phyloP scores from a whole-genome alignment of 352 stramenopile species.

The Phytophthora melonis region DNA sequence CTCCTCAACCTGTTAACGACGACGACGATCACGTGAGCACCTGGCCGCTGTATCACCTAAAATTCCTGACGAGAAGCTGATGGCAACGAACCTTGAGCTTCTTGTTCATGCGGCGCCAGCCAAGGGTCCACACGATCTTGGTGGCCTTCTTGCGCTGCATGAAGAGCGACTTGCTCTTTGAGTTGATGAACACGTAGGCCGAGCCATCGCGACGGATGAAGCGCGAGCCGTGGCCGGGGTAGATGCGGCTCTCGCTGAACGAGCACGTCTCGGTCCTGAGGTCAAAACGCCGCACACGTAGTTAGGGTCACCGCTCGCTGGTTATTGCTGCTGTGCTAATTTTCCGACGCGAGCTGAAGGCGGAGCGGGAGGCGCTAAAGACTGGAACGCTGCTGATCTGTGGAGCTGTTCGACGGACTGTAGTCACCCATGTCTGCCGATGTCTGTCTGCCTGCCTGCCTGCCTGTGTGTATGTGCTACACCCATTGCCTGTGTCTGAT shows the following conservation, averaged over 20 bases:
- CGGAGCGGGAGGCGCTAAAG: background rate
- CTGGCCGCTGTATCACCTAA: background rate
- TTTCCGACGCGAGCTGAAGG: background rate
- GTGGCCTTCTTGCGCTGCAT: slow-evolving; percentile 99
- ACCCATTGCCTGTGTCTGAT: background rate
- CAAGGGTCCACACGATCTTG: slow-evolving; percentile 99
- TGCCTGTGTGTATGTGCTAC: background rate
- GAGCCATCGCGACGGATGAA: slow-evolving; percentile 98
- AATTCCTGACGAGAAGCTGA: background rate
- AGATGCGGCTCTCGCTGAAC: slow-evolving; percentile 95
- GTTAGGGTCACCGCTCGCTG: slow-evolving; percentile 17
- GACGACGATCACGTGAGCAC: slow-evolving; percentile 6
- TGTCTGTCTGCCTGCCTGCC: background rate
- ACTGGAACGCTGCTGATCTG: slow-evolving; percentile 19
- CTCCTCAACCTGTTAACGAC: slow-evolving; percentile 74
- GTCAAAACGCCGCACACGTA: slow-evolving; percentile 30
- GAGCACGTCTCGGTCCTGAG: slow-evolving; percentile 91
- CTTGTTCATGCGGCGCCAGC: slow-evolving; percentile 99
- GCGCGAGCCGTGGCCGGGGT: slow-evolving; percentile 98
- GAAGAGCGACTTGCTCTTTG: slow-evolving; percentile 98
- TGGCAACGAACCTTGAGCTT: slow-evolving; percentile 94
- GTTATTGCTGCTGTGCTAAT: background rate
- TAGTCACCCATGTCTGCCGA: background rate
- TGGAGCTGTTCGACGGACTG: background rate
- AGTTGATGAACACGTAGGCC: slow-evolving; percentile 95